Conservation (phyloP, 495 filamentous ascomycete genomes). For the Apiosordaria backusii region DNA sequence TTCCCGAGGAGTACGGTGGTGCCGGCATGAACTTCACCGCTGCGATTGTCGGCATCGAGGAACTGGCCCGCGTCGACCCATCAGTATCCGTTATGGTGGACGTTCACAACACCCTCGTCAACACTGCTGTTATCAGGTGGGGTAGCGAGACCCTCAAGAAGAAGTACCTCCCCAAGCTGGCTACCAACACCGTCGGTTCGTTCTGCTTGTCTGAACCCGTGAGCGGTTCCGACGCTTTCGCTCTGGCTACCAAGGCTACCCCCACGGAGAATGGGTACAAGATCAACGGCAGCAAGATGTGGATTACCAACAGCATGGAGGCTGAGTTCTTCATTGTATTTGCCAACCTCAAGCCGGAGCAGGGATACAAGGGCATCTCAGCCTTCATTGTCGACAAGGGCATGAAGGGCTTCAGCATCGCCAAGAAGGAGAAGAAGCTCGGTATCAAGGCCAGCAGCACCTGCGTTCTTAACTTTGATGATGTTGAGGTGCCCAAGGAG, state of each 20-base stretch:
- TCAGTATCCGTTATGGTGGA: constrained; percentile 91
- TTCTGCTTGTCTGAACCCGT: constrained; percentile 96
- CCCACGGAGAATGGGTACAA: constrained; percentile 71
- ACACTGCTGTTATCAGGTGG: constrained; percentile 87
- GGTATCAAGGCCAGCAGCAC: constrained; percentile 94
- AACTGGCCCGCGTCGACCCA: constrained; percentile 90
- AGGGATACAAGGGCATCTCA: constrained; percentile 93
- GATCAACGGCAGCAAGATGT: constrained; percentile 95
- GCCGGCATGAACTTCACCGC: constrained; percentile 98
- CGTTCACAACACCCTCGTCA: constrained; percentile 97
- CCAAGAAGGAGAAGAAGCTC: constrained; percentile 99
- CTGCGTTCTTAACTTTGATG: constrained; percentile 96
- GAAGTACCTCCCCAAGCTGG: constrained; percentile 81
- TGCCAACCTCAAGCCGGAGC: constrained; percentile 82
- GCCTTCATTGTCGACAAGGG: constrained; percentile 93
- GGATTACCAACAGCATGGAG: constrained; percentile 97
- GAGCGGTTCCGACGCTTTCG: constrained; percentile 94
- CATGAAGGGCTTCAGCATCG: constrained; percentile 84
- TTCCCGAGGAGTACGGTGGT: constrained; percentile 94
- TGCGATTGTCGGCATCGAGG: constrained; percentile 94
- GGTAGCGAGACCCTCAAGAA: constrained; percentile 70
- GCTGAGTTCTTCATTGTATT: constrained; percentile 96
- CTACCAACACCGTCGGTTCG: constrained; percentile 86
- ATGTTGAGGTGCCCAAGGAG: constrained; percentile 81
- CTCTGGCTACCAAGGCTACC: constrained; percentile 82